Evolutionary conservation across 176 grass and related monocot species (phyloP).

Genomic region (Neostapfia colusana): DNA sequence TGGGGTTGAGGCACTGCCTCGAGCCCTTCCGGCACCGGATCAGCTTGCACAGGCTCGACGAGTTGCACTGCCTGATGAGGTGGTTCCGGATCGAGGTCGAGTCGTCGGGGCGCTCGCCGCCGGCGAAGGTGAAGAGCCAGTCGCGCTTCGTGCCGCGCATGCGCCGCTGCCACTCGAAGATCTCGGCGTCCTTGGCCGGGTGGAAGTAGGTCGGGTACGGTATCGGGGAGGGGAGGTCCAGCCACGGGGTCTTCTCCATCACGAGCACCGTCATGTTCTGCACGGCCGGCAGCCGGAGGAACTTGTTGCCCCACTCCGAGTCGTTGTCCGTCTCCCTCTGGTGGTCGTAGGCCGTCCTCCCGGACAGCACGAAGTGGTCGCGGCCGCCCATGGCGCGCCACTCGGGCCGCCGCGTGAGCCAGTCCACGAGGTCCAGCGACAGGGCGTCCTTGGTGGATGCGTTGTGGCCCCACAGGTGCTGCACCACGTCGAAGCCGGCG

Average conservation of each 20-base stretch:
- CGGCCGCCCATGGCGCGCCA: conserved; percentile 59
- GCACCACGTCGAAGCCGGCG: conserved; percentile 70
- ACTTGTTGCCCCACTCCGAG: conserved; percentile 71
- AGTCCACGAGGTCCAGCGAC: conserved; percentile 47
- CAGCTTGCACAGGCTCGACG: conserved; percentile 52
- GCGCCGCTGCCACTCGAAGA: conserved; percentile 58
- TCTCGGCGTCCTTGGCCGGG: conserved; percentile 59
- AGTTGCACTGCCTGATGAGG: conserved; percentile 61
- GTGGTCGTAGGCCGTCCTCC: conserved; percentile 65
- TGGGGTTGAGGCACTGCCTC: conserved; percentile 47
- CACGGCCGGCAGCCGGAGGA: conserved; percentile 63
- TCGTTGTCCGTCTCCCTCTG: conserved; percentile 47
- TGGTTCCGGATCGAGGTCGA: conserved; percentile 61
- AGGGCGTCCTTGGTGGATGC: conserved; percentile 50
- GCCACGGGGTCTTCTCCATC: conserved; percentile 68
- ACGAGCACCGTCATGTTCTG: conserved; percentile 81
- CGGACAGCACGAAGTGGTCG: conserved; percentile 66
- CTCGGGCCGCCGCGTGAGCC: conserved; percentile 56
- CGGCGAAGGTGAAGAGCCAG: conserved; percentile 71
- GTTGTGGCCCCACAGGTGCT: conserved; percentile 64
- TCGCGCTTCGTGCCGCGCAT: conserved; percentile 43
- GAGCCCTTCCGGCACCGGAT: conserved; percentile 50
- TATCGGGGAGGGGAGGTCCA: conserved; percentile 51
- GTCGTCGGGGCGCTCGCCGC: conserved; percentile 57
- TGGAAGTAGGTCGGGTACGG: conserved; percentile 85